Conservation (phyloP, 2,329 filamentous ascomycete genomes). For the Corniculantispora saksenae region DNA sequence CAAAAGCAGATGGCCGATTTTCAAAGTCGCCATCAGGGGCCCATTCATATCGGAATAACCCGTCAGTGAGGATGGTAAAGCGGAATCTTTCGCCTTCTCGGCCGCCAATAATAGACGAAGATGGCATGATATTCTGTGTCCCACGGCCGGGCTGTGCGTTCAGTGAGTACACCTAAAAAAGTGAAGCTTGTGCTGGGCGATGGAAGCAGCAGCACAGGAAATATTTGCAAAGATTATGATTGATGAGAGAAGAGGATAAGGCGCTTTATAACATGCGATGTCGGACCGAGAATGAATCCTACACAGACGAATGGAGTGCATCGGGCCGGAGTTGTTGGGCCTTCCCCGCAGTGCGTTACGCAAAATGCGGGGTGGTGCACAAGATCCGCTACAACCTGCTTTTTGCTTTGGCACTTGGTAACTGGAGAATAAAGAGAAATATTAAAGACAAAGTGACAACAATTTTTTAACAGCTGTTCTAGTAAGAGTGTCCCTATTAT, state of each 20-base stretch:
- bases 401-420: neutral
- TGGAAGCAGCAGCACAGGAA: neutral
- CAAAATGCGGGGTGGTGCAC: neutral
- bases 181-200: neutral
- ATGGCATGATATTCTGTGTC: conserved; percentile 1
- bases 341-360: neutral
- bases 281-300: neutral
- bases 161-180: neutral
- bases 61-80: conserved; percentile 59
- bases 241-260: neutral
- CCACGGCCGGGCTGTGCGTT: neutral
- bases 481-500: neutral
- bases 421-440: too few species aligned
- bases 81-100: conserved; percentile 45
- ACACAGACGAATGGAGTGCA: neutral
- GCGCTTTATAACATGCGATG: neutral
- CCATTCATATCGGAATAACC: conserved; percentile 63
- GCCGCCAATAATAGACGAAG: conserved; percentile 21
- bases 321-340: neutral
- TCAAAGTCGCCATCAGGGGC: conserved; percentile 60
- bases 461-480: too few species aligned
- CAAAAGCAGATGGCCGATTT: conserved; percentile 63
- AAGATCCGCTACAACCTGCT: neutral
- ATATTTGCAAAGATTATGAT: neutral
- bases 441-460: too few species aligned